A percentile compares a stretch with the other conserved stretches of the same genome.
phyloP scores from a whole-genome alignment of 2,329 filamentous ascomycete species.

The Fusarium algeriense region DNA sequence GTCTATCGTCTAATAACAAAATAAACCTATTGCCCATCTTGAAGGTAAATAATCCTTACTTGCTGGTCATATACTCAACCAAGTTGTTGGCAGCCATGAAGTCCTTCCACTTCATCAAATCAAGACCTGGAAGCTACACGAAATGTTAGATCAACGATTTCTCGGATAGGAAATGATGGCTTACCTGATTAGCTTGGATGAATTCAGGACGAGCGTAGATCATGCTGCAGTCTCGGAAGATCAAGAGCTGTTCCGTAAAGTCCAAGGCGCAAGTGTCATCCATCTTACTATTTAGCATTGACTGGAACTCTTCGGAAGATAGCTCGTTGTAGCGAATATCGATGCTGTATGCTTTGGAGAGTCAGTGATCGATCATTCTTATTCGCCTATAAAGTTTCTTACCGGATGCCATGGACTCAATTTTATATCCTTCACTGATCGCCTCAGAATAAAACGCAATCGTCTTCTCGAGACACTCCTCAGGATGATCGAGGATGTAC shows the following conservation, averaged over 20 bases:
- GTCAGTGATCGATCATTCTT: fast-evolving
- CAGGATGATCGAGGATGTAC: not conserved
- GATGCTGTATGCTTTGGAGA: fast-evolving
- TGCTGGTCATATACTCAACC: not conserved
- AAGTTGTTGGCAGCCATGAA: conserved; percentile 1
- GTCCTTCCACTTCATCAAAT: conserved; percentile 5
- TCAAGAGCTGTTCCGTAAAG: conserved; percentile 5
- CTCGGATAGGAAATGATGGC: no score
- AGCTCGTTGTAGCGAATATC: conserved; percentile 1
- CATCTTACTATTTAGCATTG: not conserved
- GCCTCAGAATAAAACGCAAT: conserved; percentile 7
- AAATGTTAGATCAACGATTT: fast-evolving
- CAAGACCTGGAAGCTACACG: not conserved
- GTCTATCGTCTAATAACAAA: not conserved
- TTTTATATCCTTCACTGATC: not conserved
- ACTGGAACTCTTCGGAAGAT: not conserved
- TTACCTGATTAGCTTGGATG: not conserved
- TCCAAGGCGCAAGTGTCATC: not conserved
- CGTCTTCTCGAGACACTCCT: not conserved
- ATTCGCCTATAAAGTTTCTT: no score
- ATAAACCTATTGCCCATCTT: not conserved
- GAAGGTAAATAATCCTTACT: fast-evolving
- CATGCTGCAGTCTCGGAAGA: conserved; percentile 12
- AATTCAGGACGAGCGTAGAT: not conserved
- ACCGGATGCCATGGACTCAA: not conserved